These are phyloP conservation scores for Cercospora brassicicola DNA, from an alignment of 2,329 filamentous ascomycete species.

Conservation along the genomic window DNA sequence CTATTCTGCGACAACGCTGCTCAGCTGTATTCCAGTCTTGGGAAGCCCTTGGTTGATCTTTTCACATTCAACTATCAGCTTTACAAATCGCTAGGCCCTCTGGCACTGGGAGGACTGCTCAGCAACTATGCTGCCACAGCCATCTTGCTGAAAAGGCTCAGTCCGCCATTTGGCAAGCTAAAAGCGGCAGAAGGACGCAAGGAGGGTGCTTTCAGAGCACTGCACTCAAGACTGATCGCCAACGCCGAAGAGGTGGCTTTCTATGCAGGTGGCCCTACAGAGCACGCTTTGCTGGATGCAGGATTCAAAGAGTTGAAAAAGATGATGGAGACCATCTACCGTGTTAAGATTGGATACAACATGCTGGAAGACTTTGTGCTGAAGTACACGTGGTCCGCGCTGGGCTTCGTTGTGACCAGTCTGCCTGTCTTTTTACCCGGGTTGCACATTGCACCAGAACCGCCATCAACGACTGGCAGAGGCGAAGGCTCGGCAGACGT, in stretches of 20 bases:
- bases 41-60: conserved; percentile 96
- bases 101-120: conserved; percentile 81
- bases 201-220: conserved; percentile 88
- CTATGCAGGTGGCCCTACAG: conserved; percentile 92
- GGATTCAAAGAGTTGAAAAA: conserved; percentile 90
- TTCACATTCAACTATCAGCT: conserved; percentile 98
- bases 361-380: conserved; percentile 98
- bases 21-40: conserved; percentile 89
- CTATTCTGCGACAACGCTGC: conserved; percentile 92
- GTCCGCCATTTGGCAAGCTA: conserved; percentile 92
- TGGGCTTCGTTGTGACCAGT: conserved; percentile 90
- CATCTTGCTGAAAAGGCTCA: conserved; percentile 80
- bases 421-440: conserved; percentile 91
- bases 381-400: conserved; percentile 98
- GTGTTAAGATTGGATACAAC: conserved; percentile 95
- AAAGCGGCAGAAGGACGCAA: conserved; percentile 94
- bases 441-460: conserved; percentile 70
- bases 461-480: conserved; percentile 58
- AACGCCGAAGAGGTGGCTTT: conserved; percentile 98
- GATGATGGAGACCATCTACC: conserved; percentile 99
- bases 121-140: conserved; percentile 95
- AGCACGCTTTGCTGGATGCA: conserved; percentile 85
- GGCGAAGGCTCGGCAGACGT: background rate
- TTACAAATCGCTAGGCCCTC: conserved; percentile 82
- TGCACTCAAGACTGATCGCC: conserved; percentile 88